Evolutionary conservation across 2,329 filamentous ascomycete species (phyloP), one percentile per base, ranked within the genome.

Genomic region (Penicillium palitans): DNA sequence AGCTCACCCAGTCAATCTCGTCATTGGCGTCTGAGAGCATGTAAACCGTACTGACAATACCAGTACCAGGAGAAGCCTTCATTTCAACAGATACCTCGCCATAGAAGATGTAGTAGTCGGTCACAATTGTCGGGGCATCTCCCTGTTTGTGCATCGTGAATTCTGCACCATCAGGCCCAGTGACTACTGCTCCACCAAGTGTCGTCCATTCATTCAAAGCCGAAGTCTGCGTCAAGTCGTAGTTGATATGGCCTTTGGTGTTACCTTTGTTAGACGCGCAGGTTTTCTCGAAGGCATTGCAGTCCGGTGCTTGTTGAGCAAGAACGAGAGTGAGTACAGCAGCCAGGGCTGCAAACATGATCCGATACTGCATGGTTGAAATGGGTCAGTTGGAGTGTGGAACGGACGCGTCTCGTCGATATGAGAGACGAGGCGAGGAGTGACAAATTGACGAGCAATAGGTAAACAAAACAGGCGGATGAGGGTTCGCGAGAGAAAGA

Each of bases 71-170:
- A 2, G 49, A 51, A 2, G 37, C 49, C n/a, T 51, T 51, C 25
- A 51, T 51, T n/a, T 51, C 49, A 31, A 51, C 49, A 7, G 49
- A 51, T 1, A 51, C 15, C 12, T 42, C 49, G 0, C 37, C 49
- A 17, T 52, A 52, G 25, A 52, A 31, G 12, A 52, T 52, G 49
- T 52, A 52, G 49, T 24, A 41, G 37, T 52, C 49, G 0, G 37
- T 52, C 6, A 42, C 19, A 8, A 52, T 52, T 12, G 25, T 33
- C n/a, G 19, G n/a, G 19, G 37, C 19, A 24, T 42, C 27, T 6
- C 27, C 13, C n/a, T 42, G 49, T n/a, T 41, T 12, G 13, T 33
- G 25, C 6, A 52, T 42, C 3, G 37, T 52, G 9, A 52, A n/a
- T 15, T 52, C 49, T 3, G 49, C 25, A n/a, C 49, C 27, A 31